Base-by-base conservation (phyloP, 805 yeast genomes). In the Candida hungchunana region DNA sequence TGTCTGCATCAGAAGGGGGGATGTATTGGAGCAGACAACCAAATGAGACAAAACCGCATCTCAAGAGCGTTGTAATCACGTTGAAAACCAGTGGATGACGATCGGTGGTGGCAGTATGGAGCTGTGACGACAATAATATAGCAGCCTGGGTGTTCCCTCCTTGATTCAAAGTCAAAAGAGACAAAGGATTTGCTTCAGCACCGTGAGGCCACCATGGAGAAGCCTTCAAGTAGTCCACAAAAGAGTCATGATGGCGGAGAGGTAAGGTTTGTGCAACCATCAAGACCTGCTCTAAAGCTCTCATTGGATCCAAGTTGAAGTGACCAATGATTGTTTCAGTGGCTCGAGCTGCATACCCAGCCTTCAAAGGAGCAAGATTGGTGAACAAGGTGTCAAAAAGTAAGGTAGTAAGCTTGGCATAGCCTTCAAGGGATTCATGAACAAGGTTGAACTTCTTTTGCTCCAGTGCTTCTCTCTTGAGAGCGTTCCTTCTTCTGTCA, bases 351-450 rank as follows among this genome's bases (percentile, higher is more conserved):
- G 73, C 67, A 34, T 64, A 66, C 1, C 63, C 59, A 1, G 75
- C 59, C 47, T 73, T 69, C 26, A 50, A 60, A 4, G 49, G 43
- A 7, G 71, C 57, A 37, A 71, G 69, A 3, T 62, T 60, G 22
- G 67, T 64, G 18, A 51, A 48, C 35, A 72, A 60, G 2, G 76
- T 66, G 3, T 58, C 43, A 36, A 62, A 56, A 10, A 82, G 43
- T 31, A 79, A 75, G 2, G 68, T 67, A 1, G 77, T 55, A 21
- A 84, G 61, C 46, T 77, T 79, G 10, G 94, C 59, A 58, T 75
- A 88, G 1, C 96, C 97, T 51, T 82, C 87, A 17, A 77, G 64
- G 42, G 82, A 82, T 56, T 89, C 96, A 32, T 77, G 74, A 7
- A 85, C 49, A 13, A 87, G 62, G 39, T 83, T 82, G 60, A 66